Base-by-base conservation (phyloP, 2,329 filamentous ascomycete genomes). In the Sarocladium brachiariae region DNA sequence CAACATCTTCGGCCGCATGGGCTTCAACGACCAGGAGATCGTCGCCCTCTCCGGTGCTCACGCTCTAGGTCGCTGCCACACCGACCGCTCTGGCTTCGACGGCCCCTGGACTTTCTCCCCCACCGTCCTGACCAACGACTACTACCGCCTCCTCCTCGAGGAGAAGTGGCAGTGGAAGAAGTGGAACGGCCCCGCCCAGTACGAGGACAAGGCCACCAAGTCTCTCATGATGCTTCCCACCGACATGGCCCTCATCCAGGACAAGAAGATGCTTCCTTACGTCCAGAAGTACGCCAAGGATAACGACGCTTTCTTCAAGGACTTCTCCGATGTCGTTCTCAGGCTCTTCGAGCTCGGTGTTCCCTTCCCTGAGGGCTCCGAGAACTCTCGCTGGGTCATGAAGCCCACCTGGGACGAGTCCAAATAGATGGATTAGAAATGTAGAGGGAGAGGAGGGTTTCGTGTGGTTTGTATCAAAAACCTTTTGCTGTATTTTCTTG, bases 201-300 rank as follows among this genome's bases (percentile, higher is more conserved):
- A 86, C 66, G 84, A 95, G 73, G 91, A 97, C 73, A 87, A 87
- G 74, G 81, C 76, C 64, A 89, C 85, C 63, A 91, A 95, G 80
- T 78, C 78, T 37, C 74, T 97, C 61, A 97, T 99, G 93, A 97
- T 99, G 92, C 76, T 99, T 69, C 93, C 93, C 50, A 87, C 89
- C 57, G 92, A 99, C 65, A 83, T 95, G 72, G 86, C 86, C 51
- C 76, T 97, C 51, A 73, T 95, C 63, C 81, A 91, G 73, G 92
- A 97, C 73, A 92, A 92, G 80, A 76, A 76, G 58, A 95, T 97
- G 78, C 83, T 80, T 71, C 74, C 80, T 63, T 84, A 80, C 62
- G 88, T 92, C 25, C 83, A 95, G 70, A 82, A 84, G 68, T 97
- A 96, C 66, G 91, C 92, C 63, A 89, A 89, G 76, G 89, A 96